These are phyloP conservation scores for Kluyveromyces wickerhamii DNA, from an alignment of 805 yeast genomes.

Conservation along the genomic window DNA sequence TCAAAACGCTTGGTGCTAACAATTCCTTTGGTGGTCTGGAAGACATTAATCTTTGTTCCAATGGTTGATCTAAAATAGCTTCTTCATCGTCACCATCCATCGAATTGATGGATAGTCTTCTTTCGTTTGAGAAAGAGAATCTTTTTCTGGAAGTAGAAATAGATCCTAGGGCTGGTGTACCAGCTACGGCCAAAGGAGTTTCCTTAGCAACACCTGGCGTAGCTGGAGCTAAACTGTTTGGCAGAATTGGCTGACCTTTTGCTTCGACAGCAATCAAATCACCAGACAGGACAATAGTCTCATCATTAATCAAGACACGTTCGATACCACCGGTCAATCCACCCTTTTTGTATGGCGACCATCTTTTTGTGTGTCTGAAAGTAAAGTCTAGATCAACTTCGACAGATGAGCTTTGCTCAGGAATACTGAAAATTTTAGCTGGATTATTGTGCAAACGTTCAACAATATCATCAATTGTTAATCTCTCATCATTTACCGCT, in stretches of 20 bases:
- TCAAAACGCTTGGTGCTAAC: slow-evolving; percentile 71
- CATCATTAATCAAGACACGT: slow-evolving; percentile 71
- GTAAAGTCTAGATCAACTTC: slow-evolving; percentile 70
- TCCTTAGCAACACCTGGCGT: slow-evolving; percentile 26
- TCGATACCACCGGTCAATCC: slow-evolving; percentile 75
- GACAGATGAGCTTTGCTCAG: slow-evolving; percentile 69
- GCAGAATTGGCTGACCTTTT: slow-evolving; percentile 50
- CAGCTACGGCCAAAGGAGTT: slow-evolving; percentile 25
- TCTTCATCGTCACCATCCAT: slow-evolving; percentile 39
- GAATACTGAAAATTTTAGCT: slow-evolving; percentile 69
- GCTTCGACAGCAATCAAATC: slow-evolving; percentile 52
- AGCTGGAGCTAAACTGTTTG: slow-evolving; percentile 35
- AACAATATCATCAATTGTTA: slow-evolving; percentile 66
- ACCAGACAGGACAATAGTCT: slow-evolving; percentile 82
- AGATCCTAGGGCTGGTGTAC: slow-evolving; percentile 34
- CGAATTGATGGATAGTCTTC: slow-evolving; percentile 30
- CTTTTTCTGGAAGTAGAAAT: slow-evolving; percentile 31
- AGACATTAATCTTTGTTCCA: slow-evolving; percentile 47
- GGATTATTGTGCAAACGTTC: slow-evolving; percentile 75
- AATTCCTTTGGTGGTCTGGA: slow-evolving; percentile 66
- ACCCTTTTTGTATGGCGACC: slow-evolving; percentile 50
- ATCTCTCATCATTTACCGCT: slow-evolving; percentile 66
- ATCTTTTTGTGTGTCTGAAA: slow-evolving; percentile 40
- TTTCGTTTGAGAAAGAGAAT: slow-evolving; percentile 44
- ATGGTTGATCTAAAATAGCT: slow-evolving; percentile 51